Evolutionary conservation across 495 filamentous ascomycete species (phyloP).

Genomic region (Tuber borchii): DNA sequence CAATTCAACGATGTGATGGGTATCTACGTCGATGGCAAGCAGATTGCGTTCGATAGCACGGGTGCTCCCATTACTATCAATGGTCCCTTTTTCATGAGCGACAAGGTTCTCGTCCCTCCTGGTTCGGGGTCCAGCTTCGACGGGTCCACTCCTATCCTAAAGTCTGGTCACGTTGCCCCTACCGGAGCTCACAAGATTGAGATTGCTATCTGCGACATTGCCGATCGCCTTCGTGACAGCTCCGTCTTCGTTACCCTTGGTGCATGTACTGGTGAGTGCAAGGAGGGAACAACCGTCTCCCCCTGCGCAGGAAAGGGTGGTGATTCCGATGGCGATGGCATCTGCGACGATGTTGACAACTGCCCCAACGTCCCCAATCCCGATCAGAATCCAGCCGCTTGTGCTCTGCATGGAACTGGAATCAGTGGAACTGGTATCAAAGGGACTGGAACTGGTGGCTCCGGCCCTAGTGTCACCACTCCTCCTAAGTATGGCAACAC

Average conservation of each 20-base stretch:
- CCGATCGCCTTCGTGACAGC: slow-evolving; percentile 27
- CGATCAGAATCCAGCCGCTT: neutral
- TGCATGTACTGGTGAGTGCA: slow-evolving; percentile 27
- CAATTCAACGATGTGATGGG: slow-evolving; percentile 37
- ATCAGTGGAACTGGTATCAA: neutral
- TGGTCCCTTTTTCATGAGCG: slow-evolving; percentile 23
- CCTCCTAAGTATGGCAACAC: neutral
- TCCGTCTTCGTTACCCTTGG: slow-evolving; percentile 30
- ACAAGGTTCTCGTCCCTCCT: slow-evolving; percentile 30
- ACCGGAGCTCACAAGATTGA: slow-evolving; percentile 31
- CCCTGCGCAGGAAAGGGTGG: slow-evolving; percentile 6
- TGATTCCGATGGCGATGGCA: slow-evolving; percentile 3
- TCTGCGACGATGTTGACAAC: slow-evolving; percentile 1
- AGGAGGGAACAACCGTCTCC: slow-evolving; percentile 10
- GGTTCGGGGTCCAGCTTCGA: slow-evolving; percentile 24
- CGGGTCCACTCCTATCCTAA: slow-evolving; percentile 32
- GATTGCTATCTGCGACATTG: slow-evolving; percentile 35
- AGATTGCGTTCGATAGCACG: slow-evolving; percentile 26
- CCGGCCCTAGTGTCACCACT: neutral
- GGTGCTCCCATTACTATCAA: slow-evolving; percentile 23
- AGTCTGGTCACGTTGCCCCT: slow-evolving; percentile 6
- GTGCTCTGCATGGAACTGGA: neutral
- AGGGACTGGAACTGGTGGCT: neutral
- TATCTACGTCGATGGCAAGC: slow-evolving; percentile 33
- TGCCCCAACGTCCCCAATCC: neutral